Evolutionary conservation across 2,329 filamentous ascomycete species (phyloP), one percentile per base, ranked within the genome.

Genomic region (Neonectria coccinea): DNA sequence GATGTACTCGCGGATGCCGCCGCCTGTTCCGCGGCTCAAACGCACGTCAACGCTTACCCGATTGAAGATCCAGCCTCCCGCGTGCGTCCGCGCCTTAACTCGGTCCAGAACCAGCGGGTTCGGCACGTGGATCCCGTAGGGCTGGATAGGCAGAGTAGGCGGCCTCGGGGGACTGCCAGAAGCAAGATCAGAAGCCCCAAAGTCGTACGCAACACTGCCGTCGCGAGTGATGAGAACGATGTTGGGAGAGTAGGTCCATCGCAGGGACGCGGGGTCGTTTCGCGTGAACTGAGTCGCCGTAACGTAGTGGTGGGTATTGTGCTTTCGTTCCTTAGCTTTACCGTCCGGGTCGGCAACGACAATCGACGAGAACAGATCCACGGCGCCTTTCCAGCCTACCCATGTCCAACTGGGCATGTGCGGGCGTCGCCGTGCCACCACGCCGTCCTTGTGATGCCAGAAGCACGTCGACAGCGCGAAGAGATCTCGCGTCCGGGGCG

Each of bases 371-470:
- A 74, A 71, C 47, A 79, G 66, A 31, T 78, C 77, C 12, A 79
- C 77, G 5, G 74, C 67, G 14, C 77, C 77, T 18, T 73, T 70
- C 77, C 77, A 79, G 2, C 77, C 77, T 2, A 77, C 77, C 77
- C 77, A 79, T 2, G 77, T 77, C 77, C 77, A 79, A 62, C 77
- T 79, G 9, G 77, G 77, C 55, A 79, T 66, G 44, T 79, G 77
- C 0, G 65, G 61, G 1, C 76, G 70, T 45, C 77, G 59, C n/a
- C 58, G 70, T 1, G 73, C 74, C 48, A 70, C 66, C 10, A 63
- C 62, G 7, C 67, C 69, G 4, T 75, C 73, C 39, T 68, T 70
- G 53, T 79, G 77, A n/a, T 79, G 77, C 77, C 77, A 79, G 63
- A 79, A 79, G 51, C 76, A 76, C 5, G 76, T 78, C 2, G 76